Percentiles rank a stretch among this genome's conserved stretches.
These are phyloP conservation scores for Ceratocystis harringtonii DNA, from an alignment of 2,329 filamentous ascomycete genomes.

Conservation along the genomic window DNA sequence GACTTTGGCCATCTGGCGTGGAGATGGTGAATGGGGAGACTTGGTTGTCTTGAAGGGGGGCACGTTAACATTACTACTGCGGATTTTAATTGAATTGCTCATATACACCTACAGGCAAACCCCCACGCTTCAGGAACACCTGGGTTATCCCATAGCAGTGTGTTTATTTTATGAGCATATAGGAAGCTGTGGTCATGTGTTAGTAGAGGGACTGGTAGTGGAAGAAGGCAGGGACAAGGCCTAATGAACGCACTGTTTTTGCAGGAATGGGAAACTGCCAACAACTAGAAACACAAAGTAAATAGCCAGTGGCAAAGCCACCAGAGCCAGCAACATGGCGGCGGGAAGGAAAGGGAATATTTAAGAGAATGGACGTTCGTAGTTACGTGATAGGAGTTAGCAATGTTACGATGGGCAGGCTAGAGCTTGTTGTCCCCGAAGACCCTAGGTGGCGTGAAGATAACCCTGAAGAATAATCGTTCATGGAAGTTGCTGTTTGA, in stretches of 20 bases:
- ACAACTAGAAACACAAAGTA: conserved; percentile 54
- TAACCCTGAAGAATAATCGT: background rate
- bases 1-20: conserved; percentile 58
- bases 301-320: conserved; percentile 27
- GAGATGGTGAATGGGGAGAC: conserved; percentile 69
- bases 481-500: background rate
- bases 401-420: background rate
- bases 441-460: no score
- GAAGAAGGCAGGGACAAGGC: no score
- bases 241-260: conserved; percentile 52
- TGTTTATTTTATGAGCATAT: conserved; percentile 70
- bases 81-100: background rate
- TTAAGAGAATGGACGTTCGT: background rate
- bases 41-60: conserved; percentile 50
- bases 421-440: no score
- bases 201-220: background rate
- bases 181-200: conserved; percentile 54
- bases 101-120: conserved; percentile 50
- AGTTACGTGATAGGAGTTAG: background rate
- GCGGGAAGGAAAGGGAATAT: background rate
- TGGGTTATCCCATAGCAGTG: conserved; percentile 54
- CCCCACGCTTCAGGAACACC: conserved; percentile 70
- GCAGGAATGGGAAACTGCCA: conserved; percentile 53
- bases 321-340: conserved; percentile 6
- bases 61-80: conserved; percentile 13